Evolutionary conservation across 129 eudicot genomes (phyloP), one percentile per base, ranked within the genome.

Genomic region (Escallonia rubra): DNA sequence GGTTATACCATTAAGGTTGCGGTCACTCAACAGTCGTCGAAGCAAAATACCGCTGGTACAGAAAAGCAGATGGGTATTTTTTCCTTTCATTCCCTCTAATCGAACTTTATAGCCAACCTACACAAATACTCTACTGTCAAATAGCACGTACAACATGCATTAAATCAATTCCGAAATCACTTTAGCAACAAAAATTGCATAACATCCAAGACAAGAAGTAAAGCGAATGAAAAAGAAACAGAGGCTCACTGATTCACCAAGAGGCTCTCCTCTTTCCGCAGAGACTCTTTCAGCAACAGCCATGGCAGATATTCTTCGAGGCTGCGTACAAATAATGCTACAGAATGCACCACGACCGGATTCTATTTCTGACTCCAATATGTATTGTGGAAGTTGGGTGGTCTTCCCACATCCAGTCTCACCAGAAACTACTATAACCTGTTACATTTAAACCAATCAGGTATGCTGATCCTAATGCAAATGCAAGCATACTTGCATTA

Each of bases 351-450:
- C 99, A 70, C 81, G 90, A 43, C 68, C 50, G 51, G 78, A 83
- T 38, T 85, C 84, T 34, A 90, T 81, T 76, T 90, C 97, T 14
- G 94, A 83, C 74, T 94, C 99, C 72, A 94, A 67, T 63, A 94
- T 94, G 61, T 79, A 94, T 74, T 94, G 99, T 50, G 99, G 99
- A 81, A 94, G 87, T 74, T 94, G 99, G 8, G 99, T 94, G 43
- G 99, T 90, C 81, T 94, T 94, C 56, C 99, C 99, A 62, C 99
- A 94, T 66, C 99, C 99, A 58, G 99, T 94, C 81, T 94, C 97
- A 87, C 99, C 99, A 62, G 99, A 94, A 81, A 94, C 81, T 74
- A 94, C 76, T 61, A 90, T 89, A 71, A 92, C 98, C 98, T 92
- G 79, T 60, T 67, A 54, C 64, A 62, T 63, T 58, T 51, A 51